Conservation (phyloP, 257 asterid genomes). For the Jasminum sambac region DNA sequence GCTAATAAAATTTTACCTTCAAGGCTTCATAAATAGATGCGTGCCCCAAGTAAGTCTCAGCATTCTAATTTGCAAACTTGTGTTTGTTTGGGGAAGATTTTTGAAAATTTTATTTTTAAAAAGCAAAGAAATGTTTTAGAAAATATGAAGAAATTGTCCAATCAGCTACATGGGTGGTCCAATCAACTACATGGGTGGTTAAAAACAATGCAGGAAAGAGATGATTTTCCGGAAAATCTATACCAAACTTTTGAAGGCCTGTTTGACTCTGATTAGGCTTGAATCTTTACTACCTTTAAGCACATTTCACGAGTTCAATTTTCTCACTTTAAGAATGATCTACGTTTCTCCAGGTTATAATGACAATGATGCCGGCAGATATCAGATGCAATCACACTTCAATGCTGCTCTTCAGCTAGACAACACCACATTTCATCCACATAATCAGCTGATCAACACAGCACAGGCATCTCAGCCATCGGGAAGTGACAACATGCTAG, state of each 20-base stretch:
- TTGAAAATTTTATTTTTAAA: too few relatives aligned
- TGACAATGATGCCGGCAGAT: conserved; percentile 46
- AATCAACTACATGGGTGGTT: too few relatives aligned
- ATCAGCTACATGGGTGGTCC: too few relatives aligned
- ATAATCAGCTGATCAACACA: conserved; percentile 46
- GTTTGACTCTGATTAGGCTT: too few relatives aligned
- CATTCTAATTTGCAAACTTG: neutral
- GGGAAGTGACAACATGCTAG: conserved; percentile 50
- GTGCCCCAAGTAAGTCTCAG: neutral
- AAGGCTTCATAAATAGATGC: neutral
- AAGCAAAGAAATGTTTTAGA: too few relatives aligned
- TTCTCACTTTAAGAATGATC: neutral
- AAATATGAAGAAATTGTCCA: too few relatives aligned
- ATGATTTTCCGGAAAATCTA: too few relatives aligned
- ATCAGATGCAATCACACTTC: conserved; percentile 50
- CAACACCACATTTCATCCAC: conserved; percentile 45
- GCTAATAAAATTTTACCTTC: neutral
- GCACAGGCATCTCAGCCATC: conserved; percentile 54
- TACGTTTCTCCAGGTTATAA: conserved; percentile 51
- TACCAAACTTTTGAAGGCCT: neutral
- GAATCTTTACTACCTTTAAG: too few relatives aligned
- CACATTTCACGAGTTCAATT: neutral
- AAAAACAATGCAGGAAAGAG: too few relatives aligned
- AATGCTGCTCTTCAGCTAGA: conserved; percentile 49
- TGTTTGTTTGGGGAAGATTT: too few relatives aligned